Evolutionary conservation across 495 filamentous ascomycete genomes (phyloP).

Genomic region (Pyronema domesticum): DNA sequence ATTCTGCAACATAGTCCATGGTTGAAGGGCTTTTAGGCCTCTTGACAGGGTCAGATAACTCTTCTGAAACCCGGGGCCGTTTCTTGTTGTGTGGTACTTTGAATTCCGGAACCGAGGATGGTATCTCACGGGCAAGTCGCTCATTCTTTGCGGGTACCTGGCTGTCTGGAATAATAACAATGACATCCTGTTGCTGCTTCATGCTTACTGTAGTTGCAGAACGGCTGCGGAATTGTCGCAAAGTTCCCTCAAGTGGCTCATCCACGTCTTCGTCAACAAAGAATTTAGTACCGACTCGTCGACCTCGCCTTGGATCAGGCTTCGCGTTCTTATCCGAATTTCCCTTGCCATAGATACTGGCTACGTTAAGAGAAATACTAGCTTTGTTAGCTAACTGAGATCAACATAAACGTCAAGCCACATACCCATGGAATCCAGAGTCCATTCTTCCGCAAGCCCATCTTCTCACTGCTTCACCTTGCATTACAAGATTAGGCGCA

Average conservation of each 20-base stretch:
- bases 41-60: too few species aligned
- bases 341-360: too few species aligned
- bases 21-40: too few species aligned
- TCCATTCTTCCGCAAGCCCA: slow-evolving; percentile 17
- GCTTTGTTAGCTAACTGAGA: too few species aligned
- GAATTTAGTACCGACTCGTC: neutral
- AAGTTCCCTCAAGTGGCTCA: neutral
- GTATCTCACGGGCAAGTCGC: too few species aligned
- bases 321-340: neutral
- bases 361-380: too few species aligned
- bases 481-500: slow-evolving; percentile 14
- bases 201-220: neutral
- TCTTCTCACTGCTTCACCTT: slow-evolving; percentile 14
- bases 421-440: slow-evolving; percentile 24
- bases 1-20: too few species aligned
- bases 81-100: too few species aligned
- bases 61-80: too few species aligned
- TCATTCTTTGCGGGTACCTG: neutral
- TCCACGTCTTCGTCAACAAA: neutral
- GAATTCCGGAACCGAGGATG: too few species aligned
- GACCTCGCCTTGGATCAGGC: neutral
- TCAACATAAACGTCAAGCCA: too few species aligned
- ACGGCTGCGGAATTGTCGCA: neutral
- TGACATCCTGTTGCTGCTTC: neutral
- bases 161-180: neutral